Percentiles rank a stretch among this genome's conserved stretches.
phyloP scores from a whole-genome alignment of 2,329 filamentous ascomycete genomes.

The Verticillium dahliae region DNA sequence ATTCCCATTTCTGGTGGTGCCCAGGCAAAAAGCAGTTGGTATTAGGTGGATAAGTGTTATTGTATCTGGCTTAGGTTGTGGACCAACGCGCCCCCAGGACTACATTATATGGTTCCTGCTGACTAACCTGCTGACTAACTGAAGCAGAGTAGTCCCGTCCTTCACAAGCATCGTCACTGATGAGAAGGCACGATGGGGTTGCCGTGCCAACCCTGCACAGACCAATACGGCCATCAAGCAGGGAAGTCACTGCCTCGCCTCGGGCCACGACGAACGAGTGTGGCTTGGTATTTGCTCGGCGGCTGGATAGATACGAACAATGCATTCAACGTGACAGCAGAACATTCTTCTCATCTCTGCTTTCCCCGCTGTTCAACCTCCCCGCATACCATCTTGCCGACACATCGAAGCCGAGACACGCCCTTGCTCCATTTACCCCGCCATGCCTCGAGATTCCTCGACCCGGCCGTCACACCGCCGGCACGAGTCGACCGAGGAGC shows the following conservation, averaged over 20 bases:
- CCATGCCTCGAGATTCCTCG: constrained; percentile 18
- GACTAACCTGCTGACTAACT: no score
- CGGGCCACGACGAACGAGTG: neutral
- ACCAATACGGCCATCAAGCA: neutral
- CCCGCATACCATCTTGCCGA: constrained; percentile 26
- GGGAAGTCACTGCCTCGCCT: neutral
- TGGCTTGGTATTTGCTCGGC: constrained; percentile 9
- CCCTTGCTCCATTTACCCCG: neutral
- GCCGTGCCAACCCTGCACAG: constrained; percentile 27
- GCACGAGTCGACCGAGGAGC: constrained; percentile 18
- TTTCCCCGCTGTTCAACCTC: constrained; percentile 12
- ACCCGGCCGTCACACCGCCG: constrained; percentile 22
- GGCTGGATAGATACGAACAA: neutral
- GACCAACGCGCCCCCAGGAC: no score
- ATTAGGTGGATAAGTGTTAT: no score
- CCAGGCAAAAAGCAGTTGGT: no score
- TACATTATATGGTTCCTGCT: no score
- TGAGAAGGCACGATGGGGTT: constrained; percentile 17
- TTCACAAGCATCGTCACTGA: no score
- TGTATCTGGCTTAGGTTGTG: no score
- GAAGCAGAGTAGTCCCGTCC: no score
- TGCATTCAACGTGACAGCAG: constrained; percentile 3
- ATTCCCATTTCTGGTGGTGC: no score
- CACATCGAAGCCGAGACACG: neutral
- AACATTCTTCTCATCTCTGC: neutral